Percentiles rank a stretch among this genome's conserved stretches.
Conservation (phyloP, 148 eudicot species). For the Rhododendron simsii region DNA sequence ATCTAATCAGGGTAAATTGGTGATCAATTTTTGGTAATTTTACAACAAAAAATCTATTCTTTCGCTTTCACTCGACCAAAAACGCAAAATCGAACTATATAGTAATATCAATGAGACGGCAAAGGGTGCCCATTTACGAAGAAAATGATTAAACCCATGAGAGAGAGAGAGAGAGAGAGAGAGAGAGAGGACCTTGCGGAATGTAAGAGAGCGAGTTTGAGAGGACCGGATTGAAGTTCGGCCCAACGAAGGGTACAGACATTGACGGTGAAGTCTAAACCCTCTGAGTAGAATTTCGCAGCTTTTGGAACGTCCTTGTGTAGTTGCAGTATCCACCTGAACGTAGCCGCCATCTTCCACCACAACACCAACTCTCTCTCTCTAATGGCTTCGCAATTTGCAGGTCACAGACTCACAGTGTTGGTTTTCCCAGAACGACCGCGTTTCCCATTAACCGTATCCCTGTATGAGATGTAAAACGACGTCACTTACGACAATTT, state of each 20-base stretch:
- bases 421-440: neutral
- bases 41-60: neutral
- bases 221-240: constrained; percentile 72
- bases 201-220: constrained; percentile 82
- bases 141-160: neutral
- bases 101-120: neutral
- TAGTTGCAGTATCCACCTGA: constrained; percentile 82
- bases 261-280: constrained; percentile 64
- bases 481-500: neutral
- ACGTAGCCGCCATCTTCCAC: constrained; percentile 46
- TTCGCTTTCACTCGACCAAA: neutral
- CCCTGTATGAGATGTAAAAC: neutral
- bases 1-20: neutral
- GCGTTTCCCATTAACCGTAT: neutral
- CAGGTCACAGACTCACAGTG: neutral
- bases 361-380: neutral
- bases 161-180: constrained; percentile 5
- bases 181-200: constrained; percentile 44
- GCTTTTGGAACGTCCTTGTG: constrained; percentile 98
- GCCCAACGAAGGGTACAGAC: constrained; percentile 97
- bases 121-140: neutral
- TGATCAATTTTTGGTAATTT: neutral
- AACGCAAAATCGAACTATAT: neutral
- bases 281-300: constrained; percentile 76
- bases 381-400: neutral